Evolutionary conservation across 225 moss, liverwort and hornwort species (phyloP).

Genomic region (Sphagnum tenellum): DNA sequence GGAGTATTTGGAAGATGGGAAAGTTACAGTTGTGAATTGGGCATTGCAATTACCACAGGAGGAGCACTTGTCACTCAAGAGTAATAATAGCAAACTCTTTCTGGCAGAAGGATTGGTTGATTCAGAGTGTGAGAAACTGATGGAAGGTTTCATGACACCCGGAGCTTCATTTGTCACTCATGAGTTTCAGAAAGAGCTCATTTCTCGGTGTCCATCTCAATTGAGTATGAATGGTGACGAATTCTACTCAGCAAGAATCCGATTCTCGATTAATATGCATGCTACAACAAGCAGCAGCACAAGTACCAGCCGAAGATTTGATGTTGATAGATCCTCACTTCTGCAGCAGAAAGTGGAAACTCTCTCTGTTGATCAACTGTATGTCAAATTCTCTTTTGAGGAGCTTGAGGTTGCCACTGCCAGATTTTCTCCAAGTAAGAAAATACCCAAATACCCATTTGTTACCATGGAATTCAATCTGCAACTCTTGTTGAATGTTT

Average conservation of each 20-base stretch:
- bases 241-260: slow-evolving; percentile 23
- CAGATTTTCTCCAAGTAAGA: slow-evolving; percentile 48
- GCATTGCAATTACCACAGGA: slow-evolving; percentile 34
- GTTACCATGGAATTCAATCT: no score
- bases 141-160: no score
- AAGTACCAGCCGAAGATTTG: no score
- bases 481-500: no score
- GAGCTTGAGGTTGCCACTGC: slow-evolving; percentile 43
- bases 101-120: no score
- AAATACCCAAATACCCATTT: neutral
- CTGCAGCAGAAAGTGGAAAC: no score
- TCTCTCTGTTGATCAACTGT: no score
- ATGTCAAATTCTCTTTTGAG: slow-evolving; percentile 13
- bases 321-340: no score
- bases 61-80: no score
- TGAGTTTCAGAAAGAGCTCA: slow-evolving; percentile 21
- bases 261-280: slow-evolving; percentile 25
- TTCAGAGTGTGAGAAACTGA: no score
- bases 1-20: slow-evolving; percentile 10
- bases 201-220: slow-evolving; percentile 15
- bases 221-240: slow-evolving; percentile 13
- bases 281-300: no score
- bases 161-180: slow-evolving; percentile 6
- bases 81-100: no score
- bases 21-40: slow-evolving; percentile 52